Conservation (phyloP, 768 basidiomycete genomes). For the Wakefieldia striispora region DNA sequence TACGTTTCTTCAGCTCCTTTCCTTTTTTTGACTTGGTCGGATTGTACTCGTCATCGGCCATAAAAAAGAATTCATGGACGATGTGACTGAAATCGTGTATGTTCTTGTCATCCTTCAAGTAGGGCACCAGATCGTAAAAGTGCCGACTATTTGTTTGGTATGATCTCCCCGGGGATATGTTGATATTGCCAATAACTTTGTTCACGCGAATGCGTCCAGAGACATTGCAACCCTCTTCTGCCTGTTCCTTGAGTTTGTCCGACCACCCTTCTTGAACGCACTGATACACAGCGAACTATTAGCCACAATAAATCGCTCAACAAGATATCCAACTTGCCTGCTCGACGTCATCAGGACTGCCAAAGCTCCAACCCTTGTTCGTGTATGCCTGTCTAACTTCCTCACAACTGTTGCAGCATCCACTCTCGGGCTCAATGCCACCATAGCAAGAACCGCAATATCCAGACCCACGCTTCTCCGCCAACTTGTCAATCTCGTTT, state of each 20-base stretch:
- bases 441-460: constrained; percentile 99
- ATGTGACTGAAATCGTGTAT: constrained; percentile 93
- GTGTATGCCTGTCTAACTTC: constrained; percentile 89
- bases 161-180: constrained; percentile 92
- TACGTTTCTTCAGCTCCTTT: constrained; percentile 60
- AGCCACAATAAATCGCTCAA: neutral
- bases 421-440: constrained; percentile 66
- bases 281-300: constrained; percentile 39
- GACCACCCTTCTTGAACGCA: constrained; percentile 94
- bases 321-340: constrained; percentile 58
- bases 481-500: constrained; percentile 85
- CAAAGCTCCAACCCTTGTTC: constrained; percentile 93
- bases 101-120: constrained; percentile 83
- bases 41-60: constrained; percentile 80
- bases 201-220: constrained; percentile 91
- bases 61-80: constrained; percentile 77
- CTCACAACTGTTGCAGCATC: constrained; percentile 97
- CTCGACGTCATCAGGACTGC: constrained; percentile 85
- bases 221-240: constrained; percentile 92
- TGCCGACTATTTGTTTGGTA: constrained; percentile 84
- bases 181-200: constrained; percentile 95
- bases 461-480: constrained; percentile 51
- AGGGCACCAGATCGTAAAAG: constrained; percentile 89
- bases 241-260: constrained; percentile 88
- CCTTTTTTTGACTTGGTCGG: constrained; percentile 60